Evolutionary conservation across 1,139 yeast species (phyloP).

Genomic region (Saccharomyces hybrid): DNA sequence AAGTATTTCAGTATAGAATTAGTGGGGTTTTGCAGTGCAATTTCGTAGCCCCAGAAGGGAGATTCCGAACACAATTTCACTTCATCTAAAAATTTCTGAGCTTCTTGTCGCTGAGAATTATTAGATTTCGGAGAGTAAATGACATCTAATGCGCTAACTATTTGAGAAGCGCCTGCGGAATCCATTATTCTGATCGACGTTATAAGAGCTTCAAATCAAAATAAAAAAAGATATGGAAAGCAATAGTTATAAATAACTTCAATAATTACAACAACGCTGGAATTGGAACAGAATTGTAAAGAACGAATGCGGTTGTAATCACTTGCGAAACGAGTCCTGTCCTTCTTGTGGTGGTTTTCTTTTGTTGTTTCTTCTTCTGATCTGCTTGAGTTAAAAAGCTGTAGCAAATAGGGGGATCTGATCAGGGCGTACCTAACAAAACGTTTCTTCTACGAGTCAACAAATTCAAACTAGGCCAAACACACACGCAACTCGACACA

Average conservation of each 20-base stretch:
- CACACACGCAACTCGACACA: not conserved
- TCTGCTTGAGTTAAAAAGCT: not conserved
- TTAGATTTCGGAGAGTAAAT: slow-evolving; percentile 68
- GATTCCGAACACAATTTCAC: slow-evolving; percentile 74
- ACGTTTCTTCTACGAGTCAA: not conserved
- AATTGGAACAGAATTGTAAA: not conserved
- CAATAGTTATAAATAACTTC: slow-evolving; percentile 1
- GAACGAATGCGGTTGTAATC: not conserved
- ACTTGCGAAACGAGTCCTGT: not conserved
- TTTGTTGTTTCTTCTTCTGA: not conserved
- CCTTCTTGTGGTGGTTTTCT: not conserved
- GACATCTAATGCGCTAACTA: slow-evolving; percentile 67
- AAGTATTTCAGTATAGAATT: slow-evolving; percentile 75
- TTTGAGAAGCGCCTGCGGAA: slow-evolving; percentile 56
- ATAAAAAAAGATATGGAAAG: not conserved
- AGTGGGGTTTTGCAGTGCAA: slow-evolving; percentile 59
- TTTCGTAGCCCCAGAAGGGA: slow-evolving; percentile 87
- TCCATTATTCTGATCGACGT: slow-evolving; percentile 41
- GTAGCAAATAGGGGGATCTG: not conserved
- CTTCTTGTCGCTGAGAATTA: slow-evolving; percentile 57
- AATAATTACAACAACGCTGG: not conserved
- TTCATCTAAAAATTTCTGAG: slow-evolving; percentile 67
- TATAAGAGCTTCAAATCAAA: not conserved
- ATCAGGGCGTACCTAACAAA: not conserved
- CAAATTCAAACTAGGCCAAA: not conserved